These are phyloP conservation scores for Aspergillus sp. DNA, from an alignment of 2,329 filamentous ascomycete genomes.

Conservation along the genomic window DNA sequence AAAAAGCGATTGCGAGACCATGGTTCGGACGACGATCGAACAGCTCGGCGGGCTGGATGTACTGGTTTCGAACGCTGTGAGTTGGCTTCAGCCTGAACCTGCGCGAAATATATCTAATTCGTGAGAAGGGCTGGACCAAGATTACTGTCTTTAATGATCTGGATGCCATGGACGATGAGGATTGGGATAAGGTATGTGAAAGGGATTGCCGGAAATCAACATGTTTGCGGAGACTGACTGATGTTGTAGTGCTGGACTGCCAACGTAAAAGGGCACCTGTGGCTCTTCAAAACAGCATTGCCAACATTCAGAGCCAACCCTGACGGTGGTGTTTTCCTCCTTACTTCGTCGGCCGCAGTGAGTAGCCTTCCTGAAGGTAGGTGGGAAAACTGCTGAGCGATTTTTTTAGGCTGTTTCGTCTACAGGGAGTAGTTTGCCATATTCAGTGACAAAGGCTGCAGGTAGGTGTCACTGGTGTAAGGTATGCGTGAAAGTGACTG, in stretches of 20 bases:
- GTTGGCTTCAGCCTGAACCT: slow-evolving; percentile 19
- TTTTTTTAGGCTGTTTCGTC: slow-evolving; percentile 52
- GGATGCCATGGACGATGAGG: slow-evolving; percentile 61
- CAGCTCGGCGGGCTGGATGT: slow-evolving; percentile 74
- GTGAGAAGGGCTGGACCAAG: slow-evolving; percentile 62
- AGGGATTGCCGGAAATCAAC: background rate
- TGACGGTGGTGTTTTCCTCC: slow-evolving; percentile 66
- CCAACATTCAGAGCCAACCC: slow-evolving; percentile 64
- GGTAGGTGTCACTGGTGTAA: slow-evolving; percentile 43
- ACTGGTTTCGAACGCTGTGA: slow-evolving; percentile 73
- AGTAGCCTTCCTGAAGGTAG: slow-evolving; percentile 25
- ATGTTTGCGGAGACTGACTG: background rate
- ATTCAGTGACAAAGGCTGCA: slow-evolving; percentile 77
- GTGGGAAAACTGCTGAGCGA: background rate
- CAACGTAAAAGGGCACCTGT: slow-evolving; percentile 62
- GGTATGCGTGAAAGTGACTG: slow-evolving; percentile 1
- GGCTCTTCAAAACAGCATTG: slow-evolving; percentile 61
- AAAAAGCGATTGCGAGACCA: slow-evolving; percentile 61
- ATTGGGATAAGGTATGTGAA: slow-evolving; percentile 64
- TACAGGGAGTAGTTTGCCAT: slow-evolving; percentile 67
- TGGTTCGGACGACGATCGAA: slow-evolving; percentile 63
- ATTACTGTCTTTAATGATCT: slow-evolving; percentile 63
- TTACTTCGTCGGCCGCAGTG: slow-evolving; percentile 66
- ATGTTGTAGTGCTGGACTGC: slow-evolving; percentile 60
- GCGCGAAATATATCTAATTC: background rate